Evolutionary conservation across 2,329 filamentous ascomycete species (phyloP).

Genomic region (Alternaria angustiovoidea): DNA sequence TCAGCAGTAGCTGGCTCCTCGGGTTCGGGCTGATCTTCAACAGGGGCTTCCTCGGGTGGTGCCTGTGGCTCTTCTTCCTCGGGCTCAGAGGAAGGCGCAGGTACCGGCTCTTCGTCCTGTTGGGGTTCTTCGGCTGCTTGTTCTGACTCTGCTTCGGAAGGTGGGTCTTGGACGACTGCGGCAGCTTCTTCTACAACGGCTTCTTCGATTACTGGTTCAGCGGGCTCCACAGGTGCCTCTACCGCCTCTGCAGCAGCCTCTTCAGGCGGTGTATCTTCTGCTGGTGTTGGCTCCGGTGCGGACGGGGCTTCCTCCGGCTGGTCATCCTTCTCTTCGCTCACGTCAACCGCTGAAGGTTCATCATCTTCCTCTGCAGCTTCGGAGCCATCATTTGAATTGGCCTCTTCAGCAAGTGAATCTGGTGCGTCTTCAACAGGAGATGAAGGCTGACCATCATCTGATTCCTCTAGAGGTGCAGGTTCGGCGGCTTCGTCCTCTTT

Average conservation of each 20-base stretch:
- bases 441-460: neutral
- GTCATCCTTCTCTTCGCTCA: neutral
- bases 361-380: conserved; percentile 5
- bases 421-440: neutral
- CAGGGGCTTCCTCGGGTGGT: neutral
- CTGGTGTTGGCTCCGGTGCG: conserved; percentile 4
- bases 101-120: neutral
- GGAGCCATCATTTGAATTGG: neutral
- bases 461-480: neutral
- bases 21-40: neutral
- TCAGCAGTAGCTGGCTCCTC: neutral
- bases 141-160: neutral
- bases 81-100: neutral
- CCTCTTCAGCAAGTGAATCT: conserved; percentile 6
- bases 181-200: neutral
- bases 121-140: neutral
- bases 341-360: conserved; percentile 1
- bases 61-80: neutral
- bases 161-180: neutral
- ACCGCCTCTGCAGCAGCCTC: neutral
- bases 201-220: neutral
- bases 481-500: neutral
- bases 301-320: conserved; percentile 4
- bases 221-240: conserved; percentile 1
- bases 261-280: conserved; percentile 3